Evolutionary conservation across 139 green algal genomes (phyloP).

Genomic region (Asterochloris sp.): DNA sequence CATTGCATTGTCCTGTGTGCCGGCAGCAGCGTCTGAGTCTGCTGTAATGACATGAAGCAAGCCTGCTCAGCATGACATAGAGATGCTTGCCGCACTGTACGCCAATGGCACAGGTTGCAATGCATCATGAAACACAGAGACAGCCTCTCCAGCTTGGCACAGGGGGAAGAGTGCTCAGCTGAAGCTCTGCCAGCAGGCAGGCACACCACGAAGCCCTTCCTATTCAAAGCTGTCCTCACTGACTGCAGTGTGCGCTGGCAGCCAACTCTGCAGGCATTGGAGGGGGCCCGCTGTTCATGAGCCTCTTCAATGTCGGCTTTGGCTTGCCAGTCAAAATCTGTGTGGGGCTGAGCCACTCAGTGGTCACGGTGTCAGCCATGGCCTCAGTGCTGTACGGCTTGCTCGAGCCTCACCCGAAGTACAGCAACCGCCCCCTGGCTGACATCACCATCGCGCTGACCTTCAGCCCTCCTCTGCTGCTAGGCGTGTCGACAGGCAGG

Average conservation of each 20-base stretch:
- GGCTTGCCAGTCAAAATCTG: slow-evolving; percentile 13
- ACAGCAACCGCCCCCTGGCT: slow-evolving; percentile 16
- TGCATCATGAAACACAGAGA: no score
- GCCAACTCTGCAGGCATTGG: slow-evolving; percentile 28
- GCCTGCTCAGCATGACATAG: no score
- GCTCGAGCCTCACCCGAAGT: slow-evolving; percentile 1
- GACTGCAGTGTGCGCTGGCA: slow-evolving; percentile 24
- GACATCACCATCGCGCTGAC: slow-evolving; percentile 29
- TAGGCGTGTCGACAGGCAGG: slow-evolving; percentile 23
- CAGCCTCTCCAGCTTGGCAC: no score
- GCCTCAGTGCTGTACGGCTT: slow-evolving; percentile 26
- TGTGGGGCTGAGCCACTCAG: slow-evolving; percentile 23
- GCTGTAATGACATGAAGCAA: no score
- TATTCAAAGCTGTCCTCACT: neutral
- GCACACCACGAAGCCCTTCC: no score
- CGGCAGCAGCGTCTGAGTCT: no score
- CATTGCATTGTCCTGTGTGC: no score
- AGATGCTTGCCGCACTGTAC: no score
- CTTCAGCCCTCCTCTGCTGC: slow-evolving; percentile 27
- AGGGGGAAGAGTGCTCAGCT: no score
- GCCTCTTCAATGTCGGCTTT: slow-evolving; percentile 21
- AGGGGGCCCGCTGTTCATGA: slow-evolving; percentile 26
- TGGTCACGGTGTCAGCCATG: slow-evolving; percentile 20
- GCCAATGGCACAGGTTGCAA: no score
- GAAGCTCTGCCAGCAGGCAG: no score